Evolutionary conservation across 177 flowering plant species (phyloP), one percentile per base, ranked within the genome.

Genomic region (Vitis hybrid): DNA sequence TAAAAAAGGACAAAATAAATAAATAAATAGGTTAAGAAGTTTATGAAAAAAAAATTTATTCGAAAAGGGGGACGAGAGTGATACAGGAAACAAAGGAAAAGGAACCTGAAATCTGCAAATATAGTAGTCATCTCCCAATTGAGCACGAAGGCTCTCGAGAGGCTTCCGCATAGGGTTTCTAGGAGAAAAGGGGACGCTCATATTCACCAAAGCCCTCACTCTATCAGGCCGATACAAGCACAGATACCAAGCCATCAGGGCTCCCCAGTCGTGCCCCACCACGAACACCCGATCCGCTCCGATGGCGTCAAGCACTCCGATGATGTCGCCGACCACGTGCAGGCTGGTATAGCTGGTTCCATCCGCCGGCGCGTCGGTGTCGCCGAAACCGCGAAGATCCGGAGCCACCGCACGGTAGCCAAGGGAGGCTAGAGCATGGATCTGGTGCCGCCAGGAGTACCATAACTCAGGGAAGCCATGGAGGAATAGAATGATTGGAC

Each of bases 321-420:
- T 65, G 17, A 87, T 50, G 61, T 87, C 90, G 1, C 88, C 87
- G 51, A 82, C 84, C 30, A 85, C 73, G 41, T 85, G 82, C 3
- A 78, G 57, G 27, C 57, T 18, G 30, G 83, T 80, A 71, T 85
- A 85, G 69, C 41, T 52, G 4, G 69, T 9, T 81, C 79, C n/a
- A 88, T 85, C 69, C 78, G 86, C 46, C 46, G 46, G 46, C 46
- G 46, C 46, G 46, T 41, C 46, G 8, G 8, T 41, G 46, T 41
- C 46, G 4, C 87, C 88, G 72, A 41, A 85, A 53, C 89, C 89
- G 2, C 89, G 74, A n/a, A 87, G 75, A 67, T 85, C 89, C 9
- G 89, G 88, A 17, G 86, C 90, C 18, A 84, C 75, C 5, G 80
- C 88, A 1, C 82, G 80, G 85, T 79, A 86, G 57, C 90, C 88